Evolutionary conservation across 2,329 filamentous ascomycete species (phyloP).

Genomic region (Coccinonectria pachysandricola): DNA sequence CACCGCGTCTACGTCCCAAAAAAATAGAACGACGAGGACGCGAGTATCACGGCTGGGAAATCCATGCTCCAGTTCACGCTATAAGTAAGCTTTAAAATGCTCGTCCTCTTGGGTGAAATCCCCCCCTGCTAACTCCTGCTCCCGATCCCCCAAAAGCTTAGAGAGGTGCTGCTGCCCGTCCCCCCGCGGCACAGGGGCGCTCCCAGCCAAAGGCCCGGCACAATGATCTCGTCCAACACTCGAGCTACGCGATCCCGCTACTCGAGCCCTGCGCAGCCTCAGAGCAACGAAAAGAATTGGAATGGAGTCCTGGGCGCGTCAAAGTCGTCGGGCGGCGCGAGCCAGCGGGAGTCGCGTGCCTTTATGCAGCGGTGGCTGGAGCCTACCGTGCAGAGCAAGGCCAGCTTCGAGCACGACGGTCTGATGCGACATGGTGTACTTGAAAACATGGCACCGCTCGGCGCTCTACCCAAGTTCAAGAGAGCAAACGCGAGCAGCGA

Average conservation of each 20-base stretch:
- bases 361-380: slow-evolving; percentile 51
- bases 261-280: slow-evolving; percentile 39
- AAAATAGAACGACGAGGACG: no score
- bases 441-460: slow-evolving; percentile 75
- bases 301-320: slow-evolving; percentile 28
- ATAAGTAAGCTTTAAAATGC: slow-evolving; percentile 21
- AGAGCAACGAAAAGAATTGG: slow-evolving; percentile 19
- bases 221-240: slow-evolving; percentile 33
- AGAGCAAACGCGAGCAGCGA: slow-evolving; percentile 23
- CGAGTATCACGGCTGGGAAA: slow-evolving; percentile 21
- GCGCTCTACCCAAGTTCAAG: slow-evolving; percentile 55
- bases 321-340: slow-evolving; percentile 23
- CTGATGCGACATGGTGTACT: slow-evolving; percentile 66
- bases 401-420: slow-evolving; percentile 72
- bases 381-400: slow-evolving; percentile 45
- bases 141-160: no score
- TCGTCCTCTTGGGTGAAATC: no score
- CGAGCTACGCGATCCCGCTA: slow-evolving; percentile 45
- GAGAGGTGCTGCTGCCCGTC: slow-evolving; percentile 10
- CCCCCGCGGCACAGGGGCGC: slow-evolving; percentile 13
- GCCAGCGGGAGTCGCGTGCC: slow-evolving; percentile 29
- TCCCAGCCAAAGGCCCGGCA: slow-evolving; percentile 5
- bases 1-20: no score
- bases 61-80: slow-evolving; percentile 22
- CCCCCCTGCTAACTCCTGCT: slow-evolving; percentile 1